These are phyloP conservation scores for Leccinum truebloodii DNA, from an alignment of 768 basidiomycete species.

Conservation along the genomic window DNA sequence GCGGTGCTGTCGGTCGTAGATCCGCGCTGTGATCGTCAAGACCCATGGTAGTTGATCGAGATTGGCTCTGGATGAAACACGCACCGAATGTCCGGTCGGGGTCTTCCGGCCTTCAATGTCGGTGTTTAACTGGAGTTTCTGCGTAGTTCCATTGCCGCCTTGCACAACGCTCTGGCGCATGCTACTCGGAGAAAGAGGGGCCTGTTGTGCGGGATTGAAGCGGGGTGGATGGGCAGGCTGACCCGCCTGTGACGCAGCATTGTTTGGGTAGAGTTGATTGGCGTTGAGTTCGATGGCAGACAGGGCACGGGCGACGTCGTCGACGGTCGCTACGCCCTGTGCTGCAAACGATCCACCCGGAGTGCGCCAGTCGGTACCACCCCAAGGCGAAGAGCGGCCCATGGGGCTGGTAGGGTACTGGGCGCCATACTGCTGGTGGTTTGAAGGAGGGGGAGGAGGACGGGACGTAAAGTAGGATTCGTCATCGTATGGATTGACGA, in stretches of 20 bases:
- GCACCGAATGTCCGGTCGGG: constrained; percentile 52
- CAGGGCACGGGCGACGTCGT: constrained; percentile 76
- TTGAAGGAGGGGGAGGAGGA: constrained; percentile 36
- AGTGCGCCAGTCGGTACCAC: constrained; percentile 58
- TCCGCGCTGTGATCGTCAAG: constrained; percentile 39
- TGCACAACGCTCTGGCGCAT: constrained; percentile 43
- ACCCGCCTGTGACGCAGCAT: constrained; percentile 39
- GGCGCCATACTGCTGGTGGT: constrained; percentile 42
- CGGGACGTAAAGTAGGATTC: constrained; percentile 55
- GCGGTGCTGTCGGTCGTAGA: constrained; percentile 31
- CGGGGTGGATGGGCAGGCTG: constrained; percentile 68
- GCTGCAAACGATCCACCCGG: constrained; percentile 37
- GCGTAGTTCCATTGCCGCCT: constrained; percentile 38
- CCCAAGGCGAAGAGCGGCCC: constrained; percentile 70
- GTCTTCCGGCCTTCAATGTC: constrained; percentile 71
- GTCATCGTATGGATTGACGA: constrained; percentile 47
- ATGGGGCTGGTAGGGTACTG: constrained; percentile 57
- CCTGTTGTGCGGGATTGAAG: constrained; percentile 50
- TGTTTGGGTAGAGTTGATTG: constrained; percentile 31
- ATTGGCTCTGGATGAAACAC: constrained; percentile 44
- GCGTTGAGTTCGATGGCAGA: constrained; percentile 62
- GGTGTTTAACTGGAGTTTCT: constrained; percentile 57
- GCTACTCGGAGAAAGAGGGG: constrained; percentile 42
- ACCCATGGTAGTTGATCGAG: constrained; percentile 37
- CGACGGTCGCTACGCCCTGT: constrained; percentile 44